phyloP scores from a whole-genome alignment of 192 early-diverging fungal species.

The Coemansia sp. region DNA sequence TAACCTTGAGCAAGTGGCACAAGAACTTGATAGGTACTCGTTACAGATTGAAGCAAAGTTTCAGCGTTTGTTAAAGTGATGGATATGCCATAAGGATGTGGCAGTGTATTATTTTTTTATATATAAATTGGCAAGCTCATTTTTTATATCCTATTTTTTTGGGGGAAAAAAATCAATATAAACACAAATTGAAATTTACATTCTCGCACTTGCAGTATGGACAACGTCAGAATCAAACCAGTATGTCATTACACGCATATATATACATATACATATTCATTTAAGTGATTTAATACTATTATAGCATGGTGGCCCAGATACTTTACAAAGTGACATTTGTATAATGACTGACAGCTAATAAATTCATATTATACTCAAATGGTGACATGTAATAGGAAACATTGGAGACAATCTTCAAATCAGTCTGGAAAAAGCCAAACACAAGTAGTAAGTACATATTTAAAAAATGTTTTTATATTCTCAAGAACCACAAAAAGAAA shows the following conservation, averaged over 20 bases:
- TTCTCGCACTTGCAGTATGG: conserved; percentile 7
- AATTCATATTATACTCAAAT: neutral
- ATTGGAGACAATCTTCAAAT: conserved; percentile 44
- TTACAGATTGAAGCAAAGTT: conserved; percentile 42
- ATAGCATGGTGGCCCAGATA: too few species aligned
- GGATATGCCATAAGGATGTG: neutral
- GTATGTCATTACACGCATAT: conserved; percentile 3
- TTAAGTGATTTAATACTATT: too few species aligned
- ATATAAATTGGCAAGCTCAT: neutral
- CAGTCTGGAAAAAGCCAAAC: conserved; percentile 34
- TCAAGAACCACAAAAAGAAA: too few species aligned
- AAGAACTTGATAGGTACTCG: conserved; percentile 44
- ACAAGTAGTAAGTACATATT: conserved; percentile 23
- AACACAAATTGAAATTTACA: too few species aligned
- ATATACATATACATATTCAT: too few species aligned
- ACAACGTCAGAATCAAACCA: conserved; percentile 12
- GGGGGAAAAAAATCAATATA: too few species aligned
- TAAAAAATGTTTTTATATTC: neutral
- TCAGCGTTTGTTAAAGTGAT: conserved; percentile 26
- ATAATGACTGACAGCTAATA: too few species aligned
- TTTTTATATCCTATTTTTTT: neutral
- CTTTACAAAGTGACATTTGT: too few species aligned
- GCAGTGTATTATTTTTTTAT: neutral
- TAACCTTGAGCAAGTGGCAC: conserved; percentile 33
- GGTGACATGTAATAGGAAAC: conserved; percentile 17